Percentiles rank a stretch among this genome's conserved stretches.
Evolutionary conservation across 2,329 filamentous ascomycete genomes (phyloP).

Genomic region (Ciborinia camelliae): DNA sequence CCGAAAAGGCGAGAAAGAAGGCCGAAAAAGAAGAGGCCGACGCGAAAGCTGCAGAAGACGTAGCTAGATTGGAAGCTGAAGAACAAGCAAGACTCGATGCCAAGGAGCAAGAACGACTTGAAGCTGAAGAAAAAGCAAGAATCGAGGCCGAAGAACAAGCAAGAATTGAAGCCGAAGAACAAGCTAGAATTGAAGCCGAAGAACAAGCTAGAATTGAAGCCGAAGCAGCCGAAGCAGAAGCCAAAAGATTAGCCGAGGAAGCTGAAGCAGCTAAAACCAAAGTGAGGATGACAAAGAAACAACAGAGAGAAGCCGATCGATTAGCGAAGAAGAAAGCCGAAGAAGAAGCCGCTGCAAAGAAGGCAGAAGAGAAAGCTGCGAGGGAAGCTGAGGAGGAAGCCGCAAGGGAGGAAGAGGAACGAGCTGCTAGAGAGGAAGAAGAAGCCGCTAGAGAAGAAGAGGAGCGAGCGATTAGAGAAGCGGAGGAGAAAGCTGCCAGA

Average conservation of each 20-base stretch:
- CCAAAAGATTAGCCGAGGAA: conserved; percentile 34
- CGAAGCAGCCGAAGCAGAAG: conserved; percentile 38
- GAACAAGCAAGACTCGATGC: conserved; percentile 29
- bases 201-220: conserved; percentile 34
- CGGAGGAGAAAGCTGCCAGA: conserved; percentile 40
- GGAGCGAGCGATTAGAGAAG: conserved; percentile 36
- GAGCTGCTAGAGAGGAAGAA: conserved; percentile 40
- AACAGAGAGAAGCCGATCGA: conserved; percentile 48
- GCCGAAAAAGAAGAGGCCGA: conserved; percentile 50
- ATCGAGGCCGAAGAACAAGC: conserved; percentile 49
- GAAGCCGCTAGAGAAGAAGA: conserved; percentile 41
- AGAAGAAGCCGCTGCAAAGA: conserved; percentile 44
- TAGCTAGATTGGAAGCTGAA: conserved; percentile 30
- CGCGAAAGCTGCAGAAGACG: conserved; percentile 37
- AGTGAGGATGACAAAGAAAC: conserved; percentile 47
- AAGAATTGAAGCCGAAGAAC: conserved; percentile 30
- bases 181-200: conserved; percentile 31
- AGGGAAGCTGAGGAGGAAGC: conserved; percentile 40
- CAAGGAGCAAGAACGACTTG: conserved; percentile 34
- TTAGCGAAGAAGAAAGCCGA: conserved; percentile 47
- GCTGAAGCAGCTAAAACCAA: conserved; percentile 35
- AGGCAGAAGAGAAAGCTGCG: conserved; percentile 37
- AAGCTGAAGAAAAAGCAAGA: conserved; percentile 44
- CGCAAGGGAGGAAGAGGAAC: conserved; percentile 41
- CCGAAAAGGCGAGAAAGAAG: conserved; percentile 50